Percentiles rank a stretch among this genome's conserved stretches.
Conservation (phyloP, 2,329 filamentous ascomycete species). For the Bipolaris cookei region DNA sequence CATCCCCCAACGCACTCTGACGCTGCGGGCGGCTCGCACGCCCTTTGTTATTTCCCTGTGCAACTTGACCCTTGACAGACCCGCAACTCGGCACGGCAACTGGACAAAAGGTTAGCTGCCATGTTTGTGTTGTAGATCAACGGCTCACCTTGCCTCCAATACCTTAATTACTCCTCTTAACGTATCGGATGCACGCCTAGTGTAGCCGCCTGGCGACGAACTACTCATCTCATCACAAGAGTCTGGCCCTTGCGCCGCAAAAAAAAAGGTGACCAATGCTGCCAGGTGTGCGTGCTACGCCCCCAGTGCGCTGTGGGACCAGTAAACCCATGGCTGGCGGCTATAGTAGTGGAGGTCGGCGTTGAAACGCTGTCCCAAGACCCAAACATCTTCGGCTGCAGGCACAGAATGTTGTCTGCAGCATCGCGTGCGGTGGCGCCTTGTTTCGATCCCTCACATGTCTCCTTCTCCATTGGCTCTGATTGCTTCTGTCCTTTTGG, state of each 20-base stretch:
- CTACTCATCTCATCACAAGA: slow-evolving; percentile 8
- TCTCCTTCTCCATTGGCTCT: slow-evolving; percentile 44
- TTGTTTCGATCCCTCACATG: slow-evolving; percentile 42
- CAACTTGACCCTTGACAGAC: slow-evolving; percentile 16
- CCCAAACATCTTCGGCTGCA: slow-evolving; percentile 40
- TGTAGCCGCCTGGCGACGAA: slow-evolving; percentile 20
- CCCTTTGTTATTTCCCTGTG: slow-evolving; percentile 27
- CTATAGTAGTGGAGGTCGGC: slow-evolving; percentile 46
- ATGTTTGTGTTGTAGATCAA: slow-evolving; percentile 34
- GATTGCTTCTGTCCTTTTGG: slow-evolving; percentile 33
- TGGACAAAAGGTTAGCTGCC: slow-evolving; percentile 31
- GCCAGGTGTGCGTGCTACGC: slow-evolving; percentile 35
- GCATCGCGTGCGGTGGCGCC: slow-evolving; percentile 41
- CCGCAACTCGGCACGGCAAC: slow-evolving; percentile 22
- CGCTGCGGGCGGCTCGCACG: slow-evolving; percentile 33
- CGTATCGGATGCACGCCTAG: slow-evolving; percentile 23
- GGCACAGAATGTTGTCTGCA: slow-evolving; percentile 44
- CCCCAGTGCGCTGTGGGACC: slow-evolving; percentile 32
- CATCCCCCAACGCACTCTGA: slow-evolving; percentile 20
- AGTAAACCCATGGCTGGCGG: slow-evolving; percentile 37
- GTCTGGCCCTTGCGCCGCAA: slow-evolving; percentile 17
- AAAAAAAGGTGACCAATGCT: slow-evolving; percentile 22
- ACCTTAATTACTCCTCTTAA: slow-evolving; percentile 21
- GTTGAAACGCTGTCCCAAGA: slow-evolving; percentile 47
- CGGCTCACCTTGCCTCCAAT: slow-evolving; percentile 26